Percentiles rank a stretch among this genome's conserved stretches.
Evolutionary conservation across 352 stramenopile species (phyloP).

Genomic region (Phytophthora fragariaefolia): DNA sequence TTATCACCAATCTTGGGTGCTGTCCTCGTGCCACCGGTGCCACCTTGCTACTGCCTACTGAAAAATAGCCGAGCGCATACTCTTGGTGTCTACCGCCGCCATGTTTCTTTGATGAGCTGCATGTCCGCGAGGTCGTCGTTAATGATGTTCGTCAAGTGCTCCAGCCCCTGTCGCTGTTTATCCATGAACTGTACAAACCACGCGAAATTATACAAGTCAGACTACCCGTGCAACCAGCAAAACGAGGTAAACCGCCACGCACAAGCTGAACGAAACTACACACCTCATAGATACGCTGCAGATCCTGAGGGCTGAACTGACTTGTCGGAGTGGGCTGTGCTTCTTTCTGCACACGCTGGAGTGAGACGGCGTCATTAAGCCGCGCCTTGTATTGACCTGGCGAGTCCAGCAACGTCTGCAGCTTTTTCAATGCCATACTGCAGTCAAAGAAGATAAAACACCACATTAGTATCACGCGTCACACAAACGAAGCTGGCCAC

Average conservation of each 20-base stretch:
- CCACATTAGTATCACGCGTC: slow-evolving; percentile 6
- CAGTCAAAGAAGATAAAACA: slow-evolving; percentile 8
- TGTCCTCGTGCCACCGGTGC: too few relatives aligned
- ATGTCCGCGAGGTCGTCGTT: slow-evolving; percentile 89
- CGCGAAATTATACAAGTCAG: slow-evolving; percentile 9
- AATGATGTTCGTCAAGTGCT: slow-evolving; percentile 83
- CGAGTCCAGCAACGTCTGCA: slow-evolving; percentile 79
- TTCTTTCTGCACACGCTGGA: slow-evolving; percentile 75
- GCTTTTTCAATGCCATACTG: slow-evolving; percentile 85
- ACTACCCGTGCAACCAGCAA: neutral
- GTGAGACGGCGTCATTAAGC: slow-evolving; percentile 76
- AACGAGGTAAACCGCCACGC: neutral
- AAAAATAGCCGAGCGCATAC: neutral
- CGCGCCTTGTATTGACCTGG: slow-evolving; percentile 90
- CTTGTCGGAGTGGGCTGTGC: slow-evolving; percentile 41
- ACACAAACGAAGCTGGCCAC: neutral
- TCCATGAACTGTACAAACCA: slow-evolving; percentile 68
- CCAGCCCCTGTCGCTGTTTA: slow-evolving; percentile 84
- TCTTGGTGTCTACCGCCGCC: slow-evolving; percentile 58
- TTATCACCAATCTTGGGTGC: too few relatives aligned
- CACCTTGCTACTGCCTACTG: neutral
- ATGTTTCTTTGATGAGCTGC: slow-evolving; percentile 89
- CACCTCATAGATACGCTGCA: slow-evolving; percentile 80
- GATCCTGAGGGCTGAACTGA: slow-evolving; percentile 75
- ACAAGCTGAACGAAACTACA: neutral